A percentile compares a stretch with the other conserved stretches of the same genome.
These are phyloP conservation scores for Eugenia klotzschiana DNA, from an alignment of 441 rosid species.

Conservation along the genomic window DNA sequence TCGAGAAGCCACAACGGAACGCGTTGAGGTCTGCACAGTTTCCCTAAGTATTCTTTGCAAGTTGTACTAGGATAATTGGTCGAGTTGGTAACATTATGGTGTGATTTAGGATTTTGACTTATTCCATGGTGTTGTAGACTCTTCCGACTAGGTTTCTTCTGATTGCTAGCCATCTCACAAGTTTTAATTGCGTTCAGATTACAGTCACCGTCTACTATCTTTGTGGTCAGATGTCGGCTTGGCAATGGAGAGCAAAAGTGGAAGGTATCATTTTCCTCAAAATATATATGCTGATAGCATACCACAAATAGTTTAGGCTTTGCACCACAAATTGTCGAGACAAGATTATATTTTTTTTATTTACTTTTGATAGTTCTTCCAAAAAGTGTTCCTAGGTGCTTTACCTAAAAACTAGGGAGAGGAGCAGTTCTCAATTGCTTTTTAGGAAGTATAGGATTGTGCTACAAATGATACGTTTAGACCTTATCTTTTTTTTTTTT, in stretches of 20 bases:
- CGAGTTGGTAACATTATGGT: too few relatives aligned
- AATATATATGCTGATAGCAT: background rate
- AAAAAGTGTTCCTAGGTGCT: too few relatives aligned
- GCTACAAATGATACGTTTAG: too few relatives aligned
- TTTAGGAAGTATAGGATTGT: too few relatives aligned
- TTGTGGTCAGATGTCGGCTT: slow-evolving; percentile 95
- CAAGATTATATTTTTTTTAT: background rate
- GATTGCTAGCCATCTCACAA: too few relatives aligned
- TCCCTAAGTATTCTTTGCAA: background rate
- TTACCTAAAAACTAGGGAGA: too few relatives aligned
- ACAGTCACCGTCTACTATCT: slow-evolving; percentile 81
- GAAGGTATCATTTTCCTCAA: slow-evolving; percentile 37
- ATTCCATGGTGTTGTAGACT: too few relatives aligned
- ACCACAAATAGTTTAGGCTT: background rate
- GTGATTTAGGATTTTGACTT: too few relatives aligned
- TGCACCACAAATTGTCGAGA: background rate
- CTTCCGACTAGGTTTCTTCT: too few relatives aligned
- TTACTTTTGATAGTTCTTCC: background rate
- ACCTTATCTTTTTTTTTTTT: too few relatives aligned
- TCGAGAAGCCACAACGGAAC: slow-evolving; percentile 74
- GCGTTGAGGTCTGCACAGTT: slow-evolving; percentile 55
- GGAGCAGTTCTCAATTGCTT: too few relatives aligned
- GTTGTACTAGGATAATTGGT: too few relatives aligned
- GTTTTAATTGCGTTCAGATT: background rate
- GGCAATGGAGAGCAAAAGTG: slow-evolving; percentile 91